Percentiles rank a stretch among this genome's conserved stretches.
Conservation (phyloP, 2,329 filamentous ascomycete species). For the Stachybotrys elegans region DNA sequence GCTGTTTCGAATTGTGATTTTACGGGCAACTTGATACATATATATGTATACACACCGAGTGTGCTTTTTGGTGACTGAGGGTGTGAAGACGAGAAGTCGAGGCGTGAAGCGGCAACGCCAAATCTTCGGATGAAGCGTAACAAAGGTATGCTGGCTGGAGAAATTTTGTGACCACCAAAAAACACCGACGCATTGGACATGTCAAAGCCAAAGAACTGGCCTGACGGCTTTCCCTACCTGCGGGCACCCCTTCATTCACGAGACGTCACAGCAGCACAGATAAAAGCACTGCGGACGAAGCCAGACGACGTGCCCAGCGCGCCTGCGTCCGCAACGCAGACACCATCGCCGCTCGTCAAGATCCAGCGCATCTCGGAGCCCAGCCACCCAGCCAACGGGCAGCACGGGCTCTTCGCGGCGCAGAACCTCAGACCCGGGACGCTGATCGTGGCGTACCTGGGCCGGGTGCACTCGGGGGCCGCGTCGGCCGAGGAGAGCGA, state of each 20-base stretch:
- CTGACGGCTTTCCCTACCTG: slow-evolving; percentile 46
- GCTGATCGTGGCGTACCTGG: slow-evolving; percentile 59
- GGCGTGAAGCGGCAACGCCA: too few species aligned
- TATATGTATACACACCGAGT: too few species aligned
- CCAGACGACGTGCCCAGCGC: slow-evolving; percentile 17
- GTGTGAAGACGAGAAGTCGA: too few species aligned
- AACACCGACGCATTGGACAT: too few species aligned
- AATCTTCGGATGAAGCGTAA: too few species aligned
- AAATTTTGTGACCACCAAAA: too few species aligned
- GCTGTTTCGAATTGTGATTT: too few species aligned
- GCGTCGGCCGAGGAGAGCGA: slow-evolving; percentile 32
- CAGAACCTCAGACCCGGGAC: slow-evolving; percentile 46
- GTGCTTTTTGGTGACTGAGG: too few species aligned
- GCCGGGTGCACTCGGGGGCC: slow-evolving; percentile 45
- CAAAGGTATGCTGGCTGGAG: too few species aligned
- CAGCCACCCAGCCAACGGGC: slow-evolving; percentile 52
- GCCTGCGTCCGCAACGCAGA: slow-evolving; percentile 25
- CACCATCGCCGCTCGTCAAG: slow-evolving; percentile 44
- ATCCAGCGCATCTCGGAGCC: slow-evolving; percentile 48
- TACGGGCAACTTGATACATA: too few species aligned
- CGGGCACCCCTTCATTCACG: slow-evolving; percentile 42
- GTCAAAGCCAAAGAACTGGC: slow-evolving; percentile 54
- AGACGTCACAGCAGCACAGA: slow-evolving; percentile 37
- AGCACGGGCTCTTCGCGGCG: slow-evolving; percentile 56
- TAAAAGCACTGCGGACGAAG: slow-evolving; percentile 29